These are phyloP conservation scores for Backusella liffmaniae DNA, from an alignment of 192 early-diverging fungal species.

Conservation along the genomic window DNA sequence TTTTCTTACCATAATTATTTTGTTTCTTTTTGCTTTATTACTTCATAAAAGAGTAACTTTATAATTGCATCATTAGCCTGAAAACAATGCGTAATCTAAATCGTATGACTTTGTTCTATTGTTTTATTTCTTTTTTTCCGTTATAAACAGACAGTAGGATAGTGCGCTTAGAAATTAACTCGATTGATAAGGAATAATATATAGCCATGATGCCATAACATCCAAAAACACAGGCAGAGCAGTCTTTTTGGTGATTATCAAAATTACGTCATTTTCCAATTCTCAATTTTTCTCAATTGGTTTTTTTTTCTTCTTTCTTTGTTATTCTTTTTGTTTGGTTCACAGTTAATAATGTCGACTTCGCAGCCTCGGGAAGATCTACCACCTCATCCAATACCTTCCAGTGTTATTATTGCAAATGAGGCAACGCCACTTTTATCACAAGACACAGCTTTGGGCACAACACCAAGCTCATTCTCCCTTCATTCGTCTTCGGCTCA, in stretches of 20 bases:
- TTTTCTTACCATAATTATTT: too few relatives aligned
- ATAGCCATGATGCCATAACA: too few relatives aligned
- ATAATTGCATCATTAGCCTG: too few relatives aligned
- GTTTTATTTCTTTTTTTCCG: too few relatives aligned
- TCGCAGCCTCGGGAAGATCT: background rate
- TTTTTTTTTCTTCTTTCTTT: constrained; percentile 2
- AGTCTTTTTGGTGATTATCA: background rate
- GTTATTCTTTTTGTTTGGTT: background rate
- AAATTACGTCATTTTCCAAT: background rate
- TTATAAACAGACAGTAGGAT: too few relatives aligned
- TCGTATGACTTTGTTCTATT: too few relatives aligned
- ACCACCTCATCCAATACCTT: constrained; percentile 13
- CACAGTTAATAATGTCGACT: background rate
- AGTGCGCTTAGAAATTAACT: too few relatives aligned
- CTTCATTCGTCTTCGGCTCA: background rate
- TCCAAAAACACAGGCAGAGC: too few relatives aligned
- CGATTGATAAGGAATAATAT: too few relatives aligned
- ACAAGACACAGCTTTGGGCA: background rate
- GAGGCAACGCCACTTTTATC: constrained; percentile 22
- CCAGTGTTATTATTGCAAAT: constrained; percentile 16
- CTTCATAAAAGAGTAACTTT: too few relatives aligned
- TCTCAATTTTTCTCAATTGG: background rate
- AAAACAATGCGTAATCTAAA: too few relatives aligned
- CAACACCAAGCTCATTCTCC: background rate
- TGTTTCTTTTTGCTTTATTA: too few relatives aligned